Conservation (phyloP, 352 stramenopile species). For the Phytopythium kandeliae region DNA sequence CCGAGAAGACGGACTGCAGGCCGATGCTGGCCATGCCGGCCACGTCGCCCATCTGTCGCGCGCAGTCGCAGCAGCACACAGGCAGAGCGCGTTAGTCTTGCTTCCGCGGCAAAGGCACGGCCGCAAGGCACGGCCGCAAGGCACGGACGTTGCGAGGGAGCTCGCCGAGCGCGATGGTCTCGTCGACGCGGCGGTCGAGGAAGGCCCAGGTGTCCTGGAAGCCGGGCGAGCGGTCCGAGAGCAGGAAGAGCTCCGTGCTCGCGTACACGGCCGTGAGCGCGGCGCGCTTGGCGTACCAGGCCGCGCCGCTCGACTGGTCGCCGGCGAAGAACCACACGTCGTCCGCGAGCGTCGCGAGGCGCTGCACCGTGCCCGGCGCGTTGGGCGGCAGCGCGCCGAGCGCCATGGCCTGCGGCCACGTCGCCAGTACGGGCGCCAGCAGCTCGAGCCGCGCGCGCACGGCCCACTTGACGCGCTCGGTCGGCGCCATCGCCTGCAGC, state of each 20-base stretch:
- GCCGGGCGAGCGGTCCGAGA: conserved; percentile 69
- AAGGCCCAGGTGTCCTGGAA: conserved; percentile 82
- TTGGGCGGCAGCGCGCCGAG: conserved; percentile 72
- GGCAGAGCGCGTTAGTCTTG: too few species aligned
- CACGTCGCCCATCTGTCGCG: conserved; percentile 57
- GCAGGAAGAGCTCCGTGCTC: conserved; percentile 80
- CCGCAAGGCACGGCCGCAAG: background rate
- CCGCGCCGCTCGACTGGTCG: conserved; percentile 78
- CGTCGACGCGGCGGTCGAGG: conserved; percentile 74
- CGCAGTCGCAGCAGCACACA: background rate
- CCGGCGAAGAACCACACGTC: conserved; percentile 88
- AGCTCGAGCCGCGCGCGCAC: conserved; percentile 65
- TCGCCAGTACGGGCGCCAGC: conserved; percentile 45
- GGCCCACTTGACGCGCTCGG: conserved; percentile 81
- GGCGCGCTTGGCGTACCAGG: conserved; percentile 84
- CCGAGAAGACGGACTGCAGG: conserved; percentile 71
- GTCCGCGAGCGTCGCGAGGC: conserved; percentile 62
- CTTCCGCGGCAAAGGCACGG: too few species aligned
- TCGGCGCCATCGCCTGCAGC: conserved; percentile 60
- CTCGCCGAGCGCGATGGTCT: conserved; percentile 77
- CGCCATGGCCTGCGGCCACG: conserved; percentile 79
- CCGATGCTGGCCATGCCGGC: conserved; percentile 74
- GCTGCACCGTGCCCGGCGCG: conserved; percentile 60
- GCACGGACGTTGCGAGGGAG: conserved; percentile 70
- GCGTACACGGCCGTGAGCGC: conserved; percentile 74